Evolutionary conservation across 2,329 filamentous ascomycete genomes (phyloP), one percentile per base, ranked within the genome.

Genomic region (Paecilomyces fulvus): DNA sequence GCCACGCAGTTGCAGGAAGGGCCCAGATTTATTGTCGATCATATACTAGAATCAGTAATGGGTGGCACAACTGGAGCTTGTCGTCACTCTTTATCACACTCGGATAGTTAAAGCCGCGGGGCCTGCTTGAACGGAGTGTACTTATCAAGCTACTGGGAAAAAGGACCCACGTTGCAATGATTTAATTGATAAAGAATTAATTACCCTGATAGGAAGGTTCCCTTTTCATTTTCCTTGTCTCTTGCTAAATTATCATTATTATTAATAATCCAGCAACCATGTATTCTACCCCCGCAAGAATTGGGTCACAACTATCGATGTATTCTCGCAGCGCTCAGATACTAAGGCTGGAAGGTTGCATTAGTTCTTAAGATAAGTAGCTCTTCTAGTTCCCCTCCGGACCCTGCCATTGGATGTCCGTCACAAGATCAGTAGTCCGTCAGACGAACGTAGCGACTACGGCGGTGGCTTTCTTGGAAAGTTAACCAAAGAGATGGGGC

Each of bases 71-170:
- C 30, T 31, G 14, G 37, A 43, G 37, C n/a, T 43, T 43, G 14
- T 43, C 37, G n/a, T 63, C 63, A 53, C 63, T 33, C 20, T 17
- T 21, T 70, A 20, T 70, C 66, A 2, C 63, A 64, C 17, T 65
- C 62, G 52, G 65, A 70, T 56, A n/a, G n/a, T n/a, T n/a, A 69
- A 70, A 1, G 65, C 66, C 52, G 69, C 65, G 11, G 62, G 59
- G 30, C 57, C 56, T 3, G 37, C 37, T 17, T 43, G 37, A 20
- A 17, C 37, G 37, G 37, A 43, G n/a, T 43, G 37, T 43, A 21
- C 21, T 21, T 7, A 7, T 28, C 25, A 28, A 28, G 25, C 37
- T 8, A 43, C 37, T 43, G 17, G n/a, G 14, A 43, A n/a, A 20
- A 43, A 17, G 3, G 37, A 43, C 37, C 37, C 37, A 43, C 37